Conservation (phyloP, 805 yeast species). For the Saccharomyces eubayanus region DNA sequence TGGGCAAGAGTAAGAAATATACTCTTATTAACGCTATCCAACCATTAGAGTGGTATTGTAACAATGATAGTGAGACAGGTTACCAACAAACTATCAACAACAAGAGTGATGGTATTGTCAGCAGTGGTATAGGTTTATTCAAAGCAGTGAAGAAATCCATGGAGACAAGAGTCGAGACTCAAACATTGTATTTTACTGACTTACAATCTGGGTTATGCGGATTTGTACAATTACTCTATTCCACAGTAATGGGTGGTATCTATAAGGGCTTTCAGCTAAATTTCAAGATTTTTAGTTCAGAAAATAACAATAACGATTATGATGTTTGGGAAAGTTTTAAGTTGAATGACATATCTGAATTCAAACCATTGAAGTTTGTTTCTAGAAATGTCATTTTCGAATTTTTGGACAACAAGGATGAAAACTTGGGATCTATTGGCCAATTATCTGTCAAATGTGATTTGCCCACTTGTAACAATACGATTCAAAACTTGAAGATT, state of each 20-base stretch:
- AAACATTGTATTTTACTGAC: slow-evolving; percentile 46
- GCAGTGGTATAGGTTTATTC: slow-evolving; percentile 1
- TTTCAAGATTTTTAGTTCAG: slow-evolving; percentile 34
- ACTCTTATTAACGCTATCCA: slow-evolving; percentile 9
- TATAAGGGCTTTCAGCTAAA: slow-evolving; percentile 48
- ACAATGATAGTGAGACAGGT: neutral
- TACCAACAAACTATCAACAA: neutral
- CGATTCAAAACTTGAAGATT: slow-evolving; percentile 8
- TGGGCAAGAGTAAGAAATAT: slow-evolving; percentile 4
- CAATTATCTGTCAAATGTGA: slow-evolving; percentile 12
- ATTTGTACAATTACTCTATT: slow-evolving; percentile 45
- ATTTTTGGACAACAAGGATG: slow-evolving; percentile 6
- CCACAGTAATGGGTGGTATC: slow-evolving; percentile 42
- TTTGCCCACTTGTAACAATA: slow-evolving; percentile 5
- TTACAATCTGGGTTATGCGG: slow-evolving; percentile 36
- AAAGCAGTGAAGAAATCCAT: slow-evolving; percentile 11
- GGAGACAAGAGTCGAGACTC: slow-evolving; percentile 44
- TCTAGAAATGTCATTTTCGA: slow-evolving; percentile 16
- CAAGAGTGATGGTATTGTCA: neutral
- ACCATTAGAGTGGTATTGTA: slow-evolving; percentile 10
- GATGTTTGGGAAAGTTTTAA: slow-evolving; percentile 44
- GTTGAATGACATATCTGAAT: slow-evolving; percentile 20
- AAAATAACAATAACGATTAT: slow-evolving; percentile 21
- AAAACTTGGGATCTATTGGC: slow-evolving; percentile 3
- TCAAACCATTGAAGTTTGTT: slow-evolving; percentile 14